Evolutionary conservation across 306 rosid genomes (phyloP), one percentile per base, ranked within the genome.

Genomic region (Amphicarpaea edgeworthii): DNA sequence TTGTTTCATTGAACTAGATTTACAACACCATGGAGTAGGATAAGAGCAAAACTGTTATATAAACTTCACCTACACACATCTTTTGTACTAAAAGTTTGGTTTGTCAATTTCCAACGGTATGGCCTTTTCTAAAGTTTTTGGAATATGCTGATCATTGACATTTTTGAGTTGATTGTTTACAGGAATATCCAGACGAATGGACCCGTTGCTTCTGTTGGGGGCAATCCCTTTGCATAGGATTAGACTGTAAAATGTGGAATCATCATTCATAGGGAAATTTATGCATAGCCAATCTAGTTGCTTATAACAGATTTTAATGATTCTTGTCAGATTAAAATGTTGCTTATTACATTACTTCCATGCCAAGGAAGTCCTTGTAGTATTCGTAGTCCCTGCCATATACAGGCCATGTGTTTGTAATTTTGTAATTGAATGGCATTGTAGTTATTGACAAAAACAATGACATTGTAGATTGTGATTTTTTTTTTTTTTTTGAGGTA

Each of bases 221-320:
- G 93, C 24, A 92, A 92, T 79, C 97, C 96, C 41, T 88, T 92
- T 59, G 90, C 91, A 7, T 91, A 83, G 87, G 77, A 70, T 71
- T 72, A 9, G 43, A 37, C 5, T 58, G 79, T 76, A 38, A 26
- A 64, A 24, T 28, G 3, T 45, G 41, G 45, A 21, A 47, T n/a
- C 21, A 41, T 21, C 20, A 41, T 21, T 43, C 51, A 12, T 14
- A 2, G 28, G 43, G 72, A 54, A 69, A 21, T 32, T 65, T 20
- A 55, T 71, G 53, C 19, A 38, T 42, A n/a, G 32, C 42, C 64
- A 65, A 11, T 57, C 43, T 32, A 55, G 59, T 23, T 30, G 12
- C 50, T 42, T 45, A 7, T 75, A 43, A 53, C 24, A 19, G 14
- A 32, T 51, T 34, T 19, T 11, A 51, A 43, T 63, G 75, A 55